Conservation (phyloP, 441 rosid genomes). For the Flueggea neowawraea region DNA sequence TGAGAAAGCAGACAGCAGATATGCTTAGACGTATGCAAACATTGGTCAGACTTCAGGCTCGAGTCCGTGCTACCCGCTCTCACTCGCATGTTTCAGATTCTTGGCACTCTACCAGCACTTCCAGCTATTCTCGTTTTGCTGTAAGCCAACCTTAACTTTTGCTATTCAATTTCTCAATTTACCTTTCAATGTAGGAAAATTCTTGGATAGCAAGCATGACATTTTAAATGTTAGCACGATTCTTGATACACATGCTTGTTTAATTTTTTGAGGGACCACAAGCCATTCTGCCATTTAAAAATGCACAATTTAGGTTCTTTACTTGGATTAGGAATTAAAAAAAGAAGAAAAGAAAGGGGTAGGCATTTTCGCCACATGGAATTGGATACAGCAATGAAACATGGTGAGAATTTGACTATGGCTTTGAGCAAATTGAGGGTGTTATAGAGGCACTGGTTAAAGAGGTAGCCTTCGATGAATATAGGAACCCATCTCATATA, state of each 20-base stretch:
- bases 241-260: neutral
- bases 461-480: no score
- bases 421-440: neutral
- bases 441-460: neutral
- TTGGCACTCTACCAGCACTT: conserved; percentile 55
- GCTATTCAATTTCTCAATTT: conserved; percentile 18
- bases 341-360: no score
- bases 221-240: neutral
- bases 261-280: neutral
- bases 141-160: conserved; percentile 40
- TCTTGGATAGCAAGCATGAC: neutral
- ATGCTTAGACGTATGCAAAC: conserved; percentile 80
- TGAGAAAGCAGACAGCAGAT: conserved; percentile 64
- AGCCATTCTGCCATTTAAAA: neutral
- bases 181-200: conserved; percentile 5
- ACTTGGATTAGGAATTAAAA: neutral
- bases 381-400: no score
- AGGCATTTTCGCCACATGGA: no score
- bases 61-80: conserved; percentile 58
- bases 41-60: conserved; percentile 68
- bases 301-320: neutral
- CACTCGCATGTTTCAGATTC: conserved; percentile 52
- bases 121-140: conserved; percentile 50
- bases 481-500: no score
- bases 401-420: neutral